These are phyloP conservation scores for Viridothelium virens DNA, from an alignment of 495 filamentous ascomycete genomes.

Conservation along the genomic window DNA sequence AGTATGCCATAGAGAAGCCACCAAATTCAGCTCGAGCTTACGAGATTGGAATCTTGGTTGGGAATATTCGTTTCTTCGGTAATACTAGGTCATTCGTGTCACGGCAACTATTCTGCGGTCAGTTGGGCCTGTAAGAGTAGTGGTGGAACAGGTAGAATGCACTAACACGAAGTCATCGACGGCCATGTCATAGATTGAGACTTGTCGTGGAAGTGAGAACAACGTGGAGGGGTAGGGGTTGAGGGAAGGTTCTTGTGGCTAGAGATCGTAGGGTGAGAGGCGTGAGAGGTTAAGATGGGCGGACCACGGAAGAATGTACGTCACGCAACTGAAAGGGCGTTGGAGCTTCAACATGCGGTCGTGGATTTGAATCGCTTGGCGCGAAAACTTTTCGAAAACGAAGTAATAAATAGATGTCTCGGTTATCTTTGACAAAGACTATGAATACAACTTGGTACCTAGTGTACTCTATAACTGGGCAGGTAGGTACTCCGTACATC, in stretches of 20 bases:
- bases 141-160: background rate
- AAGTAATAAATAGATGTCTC: no score
- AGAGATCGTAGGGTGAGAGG: background rate
- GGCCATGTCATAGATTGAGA: background rate
- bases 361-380: no score
- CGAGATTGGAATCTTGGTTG: conserved; percentile 65
- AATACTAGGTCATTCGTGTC: conserved; percentile 55
- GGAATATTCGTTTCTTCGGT: conserved; percentile 63
- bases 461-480: no score
- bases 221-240: background rate
- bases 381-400: no score
- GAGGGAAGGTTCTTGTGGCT: background rate
- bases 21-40: conserved; percentile 38
- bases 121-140: background rate
- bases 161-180: conserved; percentile 3
- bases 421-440: no score
- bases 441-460: no score
- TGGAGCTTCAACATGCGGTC: no score
- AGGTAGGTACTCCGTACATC: no score
- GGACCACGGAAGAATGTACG: conserved; percentile 3
- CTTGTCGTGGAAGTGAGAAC: background rate
- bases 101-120: conserved; percentile 38
- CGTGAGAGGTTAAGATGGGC: background rate
- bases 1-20: conserved; percentile 16
- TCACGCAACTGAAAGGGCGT: background rate